Base-by-base conservation (phyloP, 225 moss, liverwort and hornwort genomes). In the Lunularia cruciata region DNA sequence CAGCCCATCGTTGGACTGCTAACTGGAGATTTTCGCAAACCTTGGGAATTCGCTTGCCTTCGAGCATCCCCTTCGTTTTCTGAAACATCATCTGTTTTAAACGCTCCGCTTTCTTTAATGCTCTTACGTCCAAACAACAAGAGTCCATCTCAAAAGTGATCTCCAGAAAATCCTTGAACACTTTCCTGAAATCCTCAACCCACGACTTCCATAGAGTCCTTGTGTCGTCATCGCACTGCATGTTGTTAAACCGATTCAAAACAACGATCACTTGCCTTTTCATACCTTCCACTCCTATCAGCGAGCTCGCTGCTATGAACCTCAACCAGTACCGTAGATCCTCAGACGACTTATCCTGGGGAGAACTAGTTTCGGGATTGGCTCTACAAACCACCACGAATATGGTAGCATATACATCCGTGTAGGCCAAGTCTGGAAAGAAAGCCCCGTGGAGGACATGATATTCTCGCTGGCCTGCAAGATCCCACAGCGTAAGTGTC, bases 291-390 rank as follows among this genome's bases (percentile, higher is more conserved):
- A 65, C 8, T 5, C 65, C 65, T 8, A 2, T 19, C 15, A 47
- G 19, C 8, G 65, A 35, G 6, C 46, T 28, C 9, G 32, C 30
- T 32, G 65, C 65, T 3, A 65, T 65, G 32, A 65, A 65, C 0
- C 65, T 16, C 32, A 65, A 13, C 65, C 65, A 65, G 65, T 65
- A 65, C 16, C 6, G 16, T 11, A 65, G 48, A 31, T 48, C 65
- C 18, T 34, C 19, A 27, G 32, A 31, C 2, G 47, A 15, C 7
- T 43, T 43, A 43, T 43, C 43, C 9, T 7, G 7, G 2, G 5
- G 16, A 8, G 9, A 8, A 1, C 5, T 0, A 19, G 3, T 36
- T 11, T 34, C 33, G 1, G 8, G 12, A 8, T 7, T 1, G 20
- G 65, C 32, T 18, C 28, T 7, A 16, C 36, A 38, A 3, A 65